Percentiles rank a stretch among this genome's conserved stretches.
Conservation (phyloP, 2,329 filamentous ascomycete genomes). For the Claviceps arundinis region DNA sequence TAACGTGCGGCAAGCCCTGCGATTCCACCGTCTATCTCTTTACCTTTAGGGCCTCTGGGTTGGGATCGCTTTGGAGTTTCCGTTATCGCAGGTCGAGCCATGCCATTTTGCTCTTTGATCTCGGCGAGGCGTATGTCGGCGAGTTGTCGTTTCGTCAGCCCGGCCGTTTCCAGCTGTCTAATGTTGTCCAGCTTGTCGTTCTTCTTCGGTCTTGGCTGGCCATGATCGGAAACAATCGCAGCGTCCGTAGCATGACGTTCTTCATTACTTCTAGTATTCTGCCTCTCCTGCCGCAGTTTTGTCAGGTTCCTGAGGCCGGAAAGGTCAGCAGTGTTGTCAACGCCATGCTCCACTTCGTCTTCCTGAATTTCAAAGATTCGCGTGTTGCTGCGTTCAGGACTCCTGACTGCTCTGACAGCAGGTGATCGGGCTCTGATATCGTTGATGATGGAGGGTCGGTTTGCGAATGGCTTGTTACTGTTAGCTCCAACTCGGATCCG, state of each 20-base stretch:
- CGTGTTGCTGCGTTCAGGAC: constrained; percentile 23
- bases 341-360: constrained; percentile 25
- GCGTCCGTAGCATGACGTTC: constrained; percentile 23
- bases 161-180: constrained; percentile 27
- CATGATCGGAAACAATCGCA: constrained; percentile 8
- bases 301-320: neutral
- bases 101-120: constrained; percentile 36
- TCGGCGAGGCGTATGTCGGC: constrained; percentile 38
- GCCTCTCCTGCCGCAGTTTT: neutral
- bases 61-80: constrained; percentile 19
- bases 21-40: constrained; percentile 11
- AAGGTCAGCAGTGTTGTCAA: constrained; percentile 10
- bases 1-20: constrained; percentile 3
- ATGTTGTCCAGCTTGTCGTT: constrained; percentile 39
- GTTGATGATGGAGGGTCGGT: constrained; percentile 18
- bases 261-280: constrained; percentile 16
- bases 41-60: constrained; percentile 7
- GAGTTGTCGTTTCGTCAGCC: constrained; percentile 31
- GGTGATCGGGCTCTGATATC: constrained; percentile 17
- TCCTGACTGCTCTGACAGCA: constrained; percentile 9
- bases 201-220: constrained; percentile 14
- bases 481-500: constrained; percentile 25
- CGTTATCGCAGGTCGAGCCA: constrained; percentile 29
- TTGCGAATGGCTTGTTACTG: constrained; percentile 21
- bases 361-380: constrained; percentile 32